A percentile compares a stretch with the other conserved stretches of the same genome.
These are phyloP conservation scores for Laetiporus sulphureus DNA, from an alignment of 1,284 basidiomycete genomes.

Conservation along the genomic window DNA sequence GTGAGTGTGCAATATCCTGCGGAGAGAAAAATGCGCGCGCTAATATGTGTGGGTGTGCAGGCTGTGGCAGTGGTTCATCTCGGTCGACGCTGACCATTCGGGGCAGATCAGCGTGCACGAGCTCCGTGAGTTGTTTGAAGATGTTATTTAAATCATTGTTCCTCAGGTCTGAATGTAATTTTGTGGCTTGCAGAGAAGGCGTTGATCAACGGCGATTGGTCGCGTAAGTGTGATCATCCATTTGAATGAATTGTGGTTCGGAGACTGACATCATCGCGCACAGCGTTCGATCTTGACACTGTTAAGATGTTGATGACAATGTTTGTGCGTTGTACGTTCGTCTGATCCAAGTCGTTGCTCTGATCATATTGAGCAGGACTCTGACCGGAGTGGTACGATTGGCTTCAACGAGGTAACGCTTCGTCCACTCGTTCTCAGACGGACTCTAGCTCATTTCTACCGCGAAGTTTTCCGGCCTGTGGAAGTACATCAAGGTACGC, in stretches of 20 bases:
- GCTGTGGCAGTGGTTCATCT: slow-evolving; percentile 66
- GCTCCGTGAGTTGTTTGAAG: slow-evolving; percentile 44
- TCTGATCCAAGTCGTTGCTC: neutral
- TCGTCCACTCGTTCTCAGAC: neutral
- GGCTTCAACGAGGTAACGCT: slow-evolving; percentile 59
- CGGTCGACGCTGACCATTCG: slow-evolving; percentile 66
- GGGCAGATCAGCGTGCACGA: slow-evolving; percentile 60
- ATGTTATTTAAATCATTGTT: neutral
- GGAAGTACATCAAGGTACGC: slow-evolving; percentile 68
- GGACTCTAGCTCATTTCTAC: neutral
- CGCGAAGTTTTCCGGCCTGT: slow-evolving; percentile 68
- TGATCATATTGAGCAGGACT: slow-evolving; percentile 38
- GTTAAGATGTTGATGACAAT: slow-evolving; percentile 79
- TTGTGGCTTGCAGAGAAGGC: slow-evolving; percentile 49
- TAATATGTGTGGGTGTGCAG: slow-evolving; percentile 27
- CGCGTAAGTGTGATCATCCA: slow-evolving; percentile 41
- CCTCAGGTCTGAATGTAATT: neutral
- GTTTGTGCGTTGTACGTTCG: slow-evolving; percentile 48
- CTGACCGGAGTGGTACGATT: slow-evolving; percentile 68
- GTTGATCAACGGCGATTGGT: slow-evolving; percentile 76
- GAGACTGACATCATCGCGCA: neutral
- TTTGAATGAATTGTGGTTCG: neutral
- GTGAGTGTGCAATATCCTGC: too few relatives aligned
- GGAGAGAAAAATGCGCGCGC: too few relatives aligned
- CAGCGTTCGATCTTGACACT: slow-evolving; percentile 78